A percentile compares a stretch with the other conserved stretches of the same genome.
Evolutionary conservation across 805 yeast genomes (phyloP).

Genomic region (Tetrapisispora taiwanensis): DNA sequence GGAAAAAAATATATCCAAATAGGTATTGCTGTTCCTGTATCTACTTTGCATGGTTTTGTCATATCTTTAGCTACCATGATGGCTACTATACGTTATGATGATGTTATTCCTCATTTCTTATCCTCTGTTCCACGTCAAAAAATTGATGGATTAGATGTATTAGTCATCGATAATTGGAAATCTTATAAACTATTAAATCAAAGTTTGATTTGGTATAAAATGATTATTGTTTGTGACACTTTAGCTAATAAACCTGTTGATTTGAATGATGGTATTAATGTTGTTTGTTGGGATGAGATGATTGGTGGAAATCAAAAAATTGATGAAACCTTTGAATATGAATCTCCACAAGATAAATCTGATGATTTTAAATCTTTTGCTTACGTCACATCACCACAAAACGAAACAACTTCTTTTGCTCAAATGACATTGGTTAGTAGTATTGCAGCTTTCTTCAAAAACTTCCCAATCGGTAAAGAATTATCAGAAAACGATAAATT

Average conservation of each 20-base stretch:
- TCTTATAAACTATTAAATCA: conserved; percentile 16
- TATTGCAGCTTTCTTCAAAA: conserved; percentile 38
- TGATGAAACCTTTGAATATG: conserved; percentile 21
- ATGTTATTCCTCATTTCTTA: conserved; percentile 33
- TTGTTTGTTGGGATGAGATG: conserved; percentile 22
- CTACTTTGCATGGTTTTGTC: conserved; percentile 30
- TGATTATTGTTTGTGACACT: conserved; percentile 26
- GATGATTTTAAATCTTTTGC: conserved; percentile 31
- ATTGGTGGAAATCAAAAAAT: conserved; percentile 6
- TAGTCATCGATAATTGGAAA: conserved; percentile 26
- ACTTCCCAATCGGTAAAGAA: conserved; percentile 31
- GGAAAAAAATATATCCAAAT: conserved; percentile 11
- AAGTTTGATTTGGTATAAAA: conserved; percentile 24
- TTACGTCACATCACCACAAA: conserved; percentile 15
- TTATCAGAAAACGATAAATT: conserved; percentile 25
- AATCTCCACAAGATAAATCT: conserved; percentile 24
- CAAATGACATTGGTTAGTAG: conserved; percentile 46
- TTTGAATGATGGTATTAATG: conserved; percentile 4
- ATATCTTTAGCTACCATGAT: conserved; percentile 37
- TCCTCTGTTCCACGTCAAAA: conserved; percentile 26
- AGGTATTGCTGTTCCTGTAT: conserved; percentile 24
- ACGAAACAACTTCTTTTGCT: conserved; percentile 32
- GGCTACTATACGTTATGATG: conserved; percentile 26
- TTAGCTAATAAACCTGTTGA: conserved; percentile 1
- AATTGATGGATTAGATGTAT: conserved; percentile 22